Evolutionary conservation across 768 basidiomycete species (phyloP), one percentile per base, ranked within the genome.

Genomic region (Harrya chromipes): DNA sequence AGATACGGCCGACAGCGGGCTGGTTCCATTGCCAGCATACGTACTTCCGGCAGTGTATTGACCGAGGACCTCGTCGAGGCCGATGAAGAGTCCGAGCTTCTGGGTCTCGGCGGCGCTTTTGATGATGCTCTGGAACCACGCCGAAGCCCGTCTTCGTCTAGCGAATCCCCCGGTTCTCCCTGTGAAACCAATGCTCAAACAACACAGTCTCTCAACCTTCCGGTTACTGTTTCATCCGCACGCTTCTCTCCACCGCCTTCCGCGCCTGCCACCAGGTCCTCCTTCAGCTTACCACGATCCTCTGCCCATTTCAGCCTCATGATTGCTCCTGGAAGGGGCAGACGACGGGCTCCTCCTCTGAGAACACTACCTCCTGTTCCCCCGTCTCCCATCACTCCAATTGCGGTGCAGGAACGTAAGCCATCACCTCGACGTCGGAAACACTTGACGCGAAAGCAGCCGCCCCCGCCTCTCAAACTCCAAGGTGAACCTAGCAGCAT

Each of bases 51-150:
- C 58, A 91, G 89, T 63, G 70, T 86, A 36, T 64, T 89, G 37
- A 90, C 87, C 61, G 89, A 91, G 64, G 77, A 91, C 45, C 78
- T 90, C 9, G 80, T 91, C 10, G 90, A 90, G 60, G 87, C 87
- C 54, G 87, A 90, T 19, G 89, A 91, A 63, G 87, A 91, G 62
- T 69, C 79, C 41, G 84, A 83, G 50, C 70, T 90, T 1, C 74
- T 90, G 36, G 84, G 85, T 39, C 65, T 85, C 16, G 83, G 85
- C 46, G 81, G 84, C 46, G 79, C 81, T 31, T 89, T 88, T 47
- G 75, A 77, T 36, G 68, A 64, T 27, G 49, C 58, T 16, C 70
- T 70, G 29, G 65, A 68, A 46, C 60, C 61, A 20, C 66, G 66
- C 35, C 63, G 70, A 40, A 69, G 69, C 40, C 68, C 67, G 11